Evolutionary conservation across 1,139 yeast genomes (phyloP).

Genomic region (Geotrichum klebahnii): DNA sequence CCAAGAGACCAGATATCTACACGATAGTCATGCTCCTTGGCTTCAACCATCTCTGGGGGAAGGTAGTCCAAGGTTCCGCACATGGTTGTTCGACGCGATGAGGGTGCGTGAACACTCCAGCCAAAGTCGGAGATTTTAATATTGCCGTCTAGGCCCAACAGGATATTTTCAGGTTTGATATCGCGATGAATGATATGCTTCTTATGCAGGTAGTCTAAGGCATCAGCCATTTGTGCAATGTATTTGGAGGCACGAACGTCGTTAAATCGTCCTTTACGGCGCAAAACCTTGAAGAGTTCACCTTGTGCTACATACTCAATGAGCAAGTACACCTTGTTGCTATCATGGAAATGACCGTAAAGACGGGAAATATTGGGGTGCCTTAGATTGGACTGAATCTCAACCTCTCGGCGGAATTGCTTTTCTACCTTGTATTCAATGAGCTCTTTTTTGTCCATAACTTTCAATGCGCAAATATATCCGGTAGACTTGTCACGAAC

Average conservation of each 20-base stretch:
- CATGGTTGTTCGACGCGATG: constrained; percentile 63
- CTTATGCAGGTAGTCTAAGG: constrained; percentile 69
- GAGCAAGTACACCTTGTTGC: constrained; percentile 70
- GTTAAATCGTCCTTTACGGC: constrained; percentile 60
- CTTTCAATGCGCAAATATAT: constrained; percentile 82
- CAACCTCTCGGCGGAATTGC: constrained; percentile 86
- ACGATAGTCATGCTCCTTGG: constrained; percentile 67
- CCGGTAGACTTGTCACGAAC: constrained; percentile 74
- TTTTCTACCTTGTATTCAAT: constrained; percentile 73
- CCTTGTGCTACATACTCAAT: constrained; percentile 85
- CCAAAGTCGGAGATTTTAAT: constrained; percentile 91
- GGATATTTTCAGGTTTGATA: constrained; percentile 85
- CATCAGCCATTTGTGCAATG: constrained; percentile 76
- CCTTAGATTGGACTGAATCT: constrained; percentile 69
- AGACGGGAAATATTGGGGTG: constrained; percentile 79
- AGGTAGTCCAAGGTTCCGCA: constrained; percentile 94
- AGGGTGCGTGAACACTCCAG: constrained; percentile 77
- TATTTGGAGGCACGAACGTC: constrained; percentile 73
- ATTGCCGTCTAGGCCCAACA: constrained; percentile 66
- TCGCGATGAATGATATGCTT: constrained; percentile 86
- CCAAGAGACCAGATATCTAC: constrained; percentile 96
- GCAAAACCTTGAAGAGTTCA: constrained; percentile 72
- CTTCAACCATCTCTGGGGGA: constrained; percentile 94
- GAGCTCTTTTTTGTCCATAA: constrained; percentile 79
- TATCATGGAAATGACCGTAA: constrained; percentile 82